Percentiles rank a stretch among this genome's conserved stretches.
Conservation (phyloP, 192 early-diverging fungal species). For the Linnemannia hyalina region DNA sequence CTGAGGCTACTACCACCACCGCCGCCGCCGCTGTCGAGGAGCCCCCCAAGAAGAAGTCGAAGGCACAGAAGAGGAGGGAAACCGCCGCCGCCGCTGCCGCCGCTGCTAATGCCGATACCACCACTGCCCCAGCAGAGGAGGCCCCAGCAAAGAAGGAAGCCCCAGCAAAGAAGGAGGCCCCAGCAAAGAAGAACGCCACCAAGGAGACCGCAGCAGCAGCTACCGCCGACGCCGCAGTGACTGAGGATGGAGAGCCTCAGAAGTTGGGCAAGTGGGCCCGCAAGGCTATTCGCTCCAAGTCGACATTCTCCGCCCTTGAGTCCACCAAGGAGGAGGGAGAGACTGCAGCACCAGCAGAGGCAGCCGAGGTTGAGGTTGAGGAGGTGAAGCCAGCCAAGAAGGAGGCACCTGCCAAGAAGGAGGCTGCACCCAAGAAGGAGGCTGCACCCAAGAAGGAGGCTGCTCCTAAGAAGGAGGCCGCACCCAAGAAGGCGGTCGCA, state of each 20-base stretch:
- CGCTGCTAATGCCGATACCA: neutral
- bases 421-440: neutral
- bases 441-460: slow-evolving; percentile 5
- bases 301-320: slow-evolving; percentile 13
- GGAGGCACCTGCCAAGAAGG: neutral
- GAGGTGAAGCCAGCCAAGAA: neutral
- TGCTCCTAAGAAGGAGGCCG: neutral
- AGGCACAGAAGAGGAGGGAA: slow-evolving; percentile 2
- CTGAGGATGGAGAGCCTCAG: slow-evolving; percentile 17
- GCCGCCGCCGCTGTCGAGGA: neutral
- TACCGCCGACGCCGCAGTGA: neutral
- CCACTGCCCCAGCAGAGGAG: neutral
- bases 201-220: neutral
- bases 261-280: slow-evolving; percentile 55
- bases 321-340: neutral
- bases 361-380: neutral
- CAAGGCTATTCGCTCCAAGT: slow-evolving; percentile 43
- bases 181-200: neutral
- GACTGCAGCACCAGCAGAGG: neutral
- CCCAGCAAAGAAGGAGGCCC: neutral
- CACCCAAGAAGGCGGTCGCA: neutral
- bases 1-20: neutral
- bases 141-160: slow-evolving; percentile 2
- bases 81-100: neutral
- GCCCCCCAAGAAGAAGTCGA: slow-evolving; percentile 4